Base-by-base conservation (phyloP, 306 rosid species). In the Prunus davidiana region DNA sequence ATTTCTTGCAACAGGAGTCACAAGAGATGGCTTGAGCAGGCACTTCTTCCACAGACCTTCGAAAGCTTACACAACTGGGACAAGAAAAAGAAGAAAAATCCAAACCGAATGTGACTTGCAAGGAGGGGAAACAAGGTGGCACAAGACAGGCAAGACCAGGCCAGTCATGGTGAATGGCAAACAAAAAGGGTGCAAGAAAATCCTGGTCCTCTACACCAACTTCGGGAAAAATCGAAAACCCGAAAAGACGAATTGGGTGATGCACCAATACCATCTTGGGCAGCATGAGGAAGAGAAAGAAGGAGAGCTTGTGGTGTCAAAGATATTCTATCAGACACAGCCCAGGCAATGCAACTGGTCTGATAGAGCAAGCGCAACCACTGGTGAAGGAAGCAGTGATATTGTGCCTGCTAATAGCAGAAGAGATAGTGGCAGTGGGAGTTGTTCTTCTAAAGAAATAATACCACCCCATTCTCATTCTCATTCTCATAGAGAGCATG, bases 21-120 rank as follows among this genome's bases (percentile, higher is more conserved):
- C 88, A 43, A 89, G 93, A 83, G 99, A 96, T 83, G 99, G 99
- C 0, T 78, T 96, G 83, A 96, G 88, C 78, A 91, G 96, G 76
- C 99, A 96, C 82, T 96, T 92, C 81, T 95, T 95, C 81, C 99
- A 95, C 64, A 90, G 99, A 71, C 99, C 99, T 0, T 95, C 97
- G 47, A 95, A 92, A 83, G 99, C 99, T 0, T 95, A 95, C 73
- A 96, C 99, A n/a, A 96, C 99, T 0, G 99, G 99, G n/a, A 96
- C 98, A 80, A 71, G 99, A 77, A 95, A 95, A 84, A 79, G 99
- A 34, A 90, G 98, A 64, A 95, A 92, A 77, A 92, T 95, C 74
- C 99, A 95, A 75, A 95, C 82, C 1, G 97, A 95, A 69, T 88
- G 91, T 24, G 97, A 90, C 68, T 72, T 89, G 51, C 93, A 88